Evolutionary conservation across 371 early-diverging fungal species (phyloP).

Genomic region (Blakeslea trispora): DNA sequence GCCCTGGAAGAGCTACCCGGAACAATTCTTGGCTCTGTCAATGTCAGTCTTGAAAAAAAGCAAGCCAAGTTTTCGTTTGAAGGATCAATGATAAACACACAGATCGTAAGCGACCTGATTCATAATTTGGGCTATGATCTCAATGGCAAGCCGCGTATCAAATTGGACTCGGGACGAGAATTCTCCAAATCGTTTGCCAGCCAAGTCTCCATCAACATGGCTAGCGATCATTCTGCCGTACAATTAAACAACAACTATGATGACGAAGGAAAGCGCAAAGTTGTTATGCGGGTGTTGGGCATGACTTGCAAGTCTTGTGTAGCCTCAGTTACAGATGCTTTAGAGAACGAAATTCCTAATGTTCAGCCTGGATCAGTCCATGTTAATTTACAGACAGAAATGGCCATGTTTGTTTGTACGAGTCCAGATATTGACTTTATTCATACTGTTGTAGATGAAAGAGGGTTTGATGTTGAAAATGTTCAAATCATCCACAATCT

Average conservation of each 20-base stretch:
- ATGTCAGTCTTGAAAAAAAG: slow-evolving; percentile 46
- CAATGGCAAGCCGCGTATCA: slow-evolving; percentile 28
- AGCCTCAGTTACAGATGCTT: slow-evolving; percentile 34
- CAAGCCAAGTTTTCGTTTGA: slow-evolving; percentile 48
- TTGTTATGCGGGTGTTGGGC: slow-evolving; percentile 61
- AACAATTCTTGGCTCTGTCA: slow-evolving; percentile 49
- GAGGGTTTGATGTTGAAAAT: slow-evolving; percentile 46
- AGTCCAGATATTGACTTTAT: slow-evolving; percentile 30
- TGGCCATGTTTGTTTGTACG: slow-evolving; percentile 46
- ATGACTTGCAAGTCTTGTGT: slow-evolving; percentile 91
- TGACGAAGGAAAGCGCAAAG: slow-evolving; percentile 25
- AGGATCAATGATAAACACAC: slow-evolving; percentile 13
- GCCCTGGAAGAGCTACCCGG: slow-evolving; percentile 48
- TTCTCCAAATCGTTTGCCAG: neutral
- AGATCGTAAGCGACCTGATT: slow-evolving; percentile 45
- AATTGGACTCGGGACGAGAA: neutral
- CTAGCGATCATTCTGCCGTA: neutral
- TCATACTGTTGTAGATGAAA: slow-evolving; percentile 31
- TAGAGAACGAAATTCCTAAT: slow-evolving; percentile 28
- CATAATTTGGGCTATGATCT: slow-evolving; percentile 71
- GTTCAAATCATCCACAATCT: slow-evolving; percentile 51
- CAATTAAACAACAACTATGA: neutral
- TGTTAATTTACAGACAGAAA: slow-evolving; percentile 46
- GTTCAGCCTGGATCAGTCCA: slow-evolving; percentile 36
- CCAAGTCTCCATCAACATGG: neutral